Base-by-base conservation (phyloP, 2,329 filamentous ascomycete genomes). In the Verticillium klebahnii region DNA sequence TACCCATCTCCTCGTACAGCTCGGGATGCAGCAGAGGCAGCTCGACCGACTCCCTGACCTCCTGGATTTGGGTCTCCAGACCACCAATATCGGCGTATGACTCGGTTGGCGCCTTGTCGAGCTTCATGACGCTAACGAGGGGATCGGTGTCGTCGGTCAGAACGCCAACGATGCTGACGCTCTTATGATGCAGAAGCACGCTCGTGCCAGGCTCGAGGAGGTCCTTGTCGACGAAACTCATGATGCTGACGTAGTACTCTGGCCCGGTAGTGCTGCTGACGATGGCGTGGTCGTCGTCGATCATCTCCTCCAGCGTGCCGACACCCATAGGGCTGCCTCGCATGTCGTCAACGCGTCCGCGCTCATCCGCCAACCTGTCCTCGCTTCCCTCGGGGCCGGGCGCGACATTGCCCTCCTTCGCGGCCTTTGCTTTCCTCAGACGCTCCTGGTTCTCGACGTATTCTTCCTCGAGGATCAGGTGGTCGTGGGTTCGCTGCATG, bases 151-250 rank as follows among this genome's bases (percentile, higher is more conserved):
- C 95, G 70, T 99, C 95, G 2, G 94, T 98, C 69, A 99, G 81
- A 23, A 99, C 95, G 76, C 96, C 95, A 34, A 99, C 95, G 55
- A 99, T 96, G 52, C 94, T 97, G 59, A 98, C 94, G 60, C 91
- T 96, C 82, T 99, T 99, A 78, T 99, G 95, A 73, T 99, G 95
- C 63, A 99, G 82, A 57, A 99, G 82, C 57, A 99, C 95, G 70
- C 93, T 97, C 19, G 95, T 93, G 64, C 96, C 96, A 1, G 95
- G 95, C 78, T 99, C 95, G 54, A 99, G 85, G 4, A 99, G 86
- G 72, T 99, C 95, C 79, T 99, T 99, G 83, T 99, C 95, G 67
- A 99, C 95, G 72, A 99, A 99, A 61, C 94, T 97, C 95, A 98
- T 98, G 85, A 99, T 99, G 69, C 93, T 97, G 68, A 99, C 95